Conservation (phyloP, 345 rosid species). For the Excoecaria agallocha region DNA sequence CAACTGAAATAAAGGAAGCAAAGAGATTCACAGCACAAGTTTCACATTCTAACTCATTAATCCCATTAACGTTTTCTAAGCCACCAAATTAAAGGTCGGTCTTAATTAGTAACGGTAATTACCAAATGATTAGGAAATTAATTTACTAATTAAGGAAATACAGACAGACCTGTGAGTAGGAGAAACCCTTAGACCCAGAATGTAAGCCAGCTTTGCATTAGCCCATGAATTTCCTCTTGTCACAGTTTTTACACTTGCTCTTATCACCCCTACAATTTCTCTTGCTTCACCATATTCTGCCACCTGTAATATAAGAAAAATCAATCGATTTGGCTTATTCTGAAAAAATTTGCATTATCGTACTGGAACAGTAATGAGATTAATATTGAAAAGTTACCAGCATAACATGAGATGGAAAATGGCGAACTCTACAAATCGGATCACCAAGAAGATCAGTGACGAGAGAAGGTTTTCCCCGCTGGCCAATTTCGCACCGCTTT, state of each 20-base stretch:
- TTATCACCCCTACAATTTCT: slow-evolving; percentile 58
- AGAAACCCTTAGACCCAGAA: slow-evolving; percentile 72
- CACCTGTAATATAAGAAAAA: slow-evolving; percentile 34
- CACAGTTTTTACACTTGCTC: slow-evolving; percentile 65
- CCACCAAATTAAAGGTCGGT: background rate
- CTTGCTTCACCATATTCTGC: slow-evolving; percentile 59
- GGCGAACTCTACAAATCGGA: slow-evolving; percentile 69
- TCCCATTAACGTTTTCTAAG: background rate
- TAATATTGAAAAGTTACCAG: slow-evolving; percentile 34
- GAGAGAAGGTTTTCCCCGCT: slow-evolving; percentile 47
- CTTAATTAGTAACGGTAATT: background rate
- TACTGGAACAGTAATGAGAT: background rate
- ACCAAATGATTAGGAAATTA: background rate
- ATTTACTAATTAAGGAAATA: background rate
- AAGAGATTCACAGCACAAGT: background rate
- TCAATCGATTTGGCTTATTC: background rate
- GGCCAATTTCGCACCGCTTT: slow-evolving; percentile 52
- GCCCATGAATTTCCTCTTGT: slow-evolving; percentile 41
- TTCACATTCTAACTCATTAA: no score
- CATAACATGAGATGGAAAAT: slow-evolving; percentile 54
- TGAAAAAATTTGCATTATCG: no score
- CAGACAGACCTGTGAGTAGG: slow-evolving; percentile 51
- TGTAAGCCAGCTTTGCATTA: slow-evolving; percentile 49
- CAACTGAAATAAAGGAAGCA: background rate
- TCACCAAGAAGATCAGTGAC: slow-evolving; percentile 77